Evolutionary conservation across 2,329 filamentous ascomycete genomes (phyloP), one percentile per base, ranked within the genome.

Genomic region (Exophiala spinifera): DNA sequence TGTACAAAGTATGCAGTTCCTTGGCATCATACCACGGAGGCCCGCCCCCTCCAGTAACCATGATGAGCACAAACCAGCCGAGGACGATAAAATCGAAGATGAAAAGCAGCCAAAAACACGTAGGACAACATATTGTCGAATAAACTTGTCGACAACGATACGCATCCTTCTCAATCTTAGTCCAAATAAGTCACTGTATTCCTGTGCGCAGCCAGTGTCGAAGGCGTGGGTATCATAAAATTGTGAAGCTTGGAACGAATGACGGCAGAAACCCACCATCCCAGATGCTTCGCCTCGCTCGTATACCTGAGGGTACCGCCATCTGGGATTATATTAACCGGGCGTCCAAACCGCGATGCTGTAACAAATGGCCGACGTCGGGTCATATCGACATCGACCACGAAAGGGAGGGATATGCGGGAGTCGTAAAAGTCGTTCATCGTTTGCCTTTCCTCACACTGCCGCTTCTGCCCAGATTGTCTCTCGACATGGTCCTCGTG

Each of bases 401-500:
- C 21, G 15, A 47, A 47, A 25, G 45, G 8, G 17, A 47, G 45
- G 36, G 19, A 55, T 31, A 31, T 46, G 46, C 47, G 39, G 23
- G 44, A 46, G 45, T 55, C 44, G 42, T 56, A 36, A 31, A 31
- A 46, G 40, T 46, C 31, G 42, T 40, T 63, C 54, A 64, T 59
- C 58, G 56, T 56, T 51, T 57, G 37, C 53, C 53, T 36, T 63
- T 64, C 49, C 53, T 60, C 13, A 56, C 59, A 46, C 62, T 64
- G 14, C 57, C 55, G 46, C 60, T 62, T 47, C 59, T 55, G 25
- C 53, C 59, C 23, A 64, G 56, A 66, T 84, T 83, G 64, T 77
- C 79, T 63, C 74, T 75, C 51, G 74, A 73, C 75, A 78, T 76
- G 51, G 82, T 84, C 65, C 89, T 89, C 83, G 96, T 97, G 51